Evolutionary conservation across 169 alveolate genomes (phyloP), one percentile per base, ranked within the genome.

Genomic region (Plasmodium billcollinsi): DNA sequence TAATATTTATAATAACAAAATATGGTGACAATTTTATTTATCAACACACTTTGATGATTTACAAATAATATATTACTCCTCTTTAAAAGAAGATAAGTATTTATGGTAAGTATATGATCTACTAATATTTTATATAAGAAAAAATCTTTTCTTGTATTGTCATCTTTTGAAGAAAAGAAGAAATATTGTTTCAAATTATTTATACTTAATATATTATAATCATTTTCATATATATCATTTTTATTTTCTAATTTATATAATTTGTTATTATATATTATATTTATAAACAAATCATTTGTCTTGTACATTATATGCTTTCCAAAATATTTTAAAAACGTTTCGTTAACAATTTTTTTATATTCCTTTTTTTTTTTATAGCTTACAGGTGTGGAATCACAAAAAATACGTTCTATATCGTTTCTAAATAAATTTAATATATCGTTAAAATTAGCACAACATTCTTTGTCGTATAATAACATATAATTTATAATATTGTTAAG

Each of bases 41-140:
- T 21, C 3, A 78, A 52, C 2, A 49, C 71, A 26, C 50, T 59
- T 45, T 78, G 78, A 8, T 66, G 15, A 66, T 78, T 78, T 15
- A 78, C 21, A 65, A 78, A 78, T 65, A 78, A 15, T 4, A 78
- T 24, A 50, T 78, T 78, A 58, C 54, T 78, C 54, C 76, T 65
- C 2, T 47, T 78, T n/a, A 78, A 47, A 29, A 78, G 39, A 12
- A 78, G 72, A 66, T 65, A 78, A 2, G 50, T 49, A 65, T 78
- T 78, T 24, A 66, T 78, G 1, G n/a, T 65, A 43, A 65, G 12
- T 5, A 78, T 70, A 14, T 21, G 15, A n/a, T 15, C 26, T 52
- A 78, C 45, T 15, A 78, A 11, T 11, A 50, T 76, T 1, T 49
- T 47, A 58, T 78, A 78, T n/a, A 78, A 78, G 45, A 33, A 33